Base-by-base conservation (phyloP, 768 basidiomycete species). In the Fomitopsis pulvina region DNA sequence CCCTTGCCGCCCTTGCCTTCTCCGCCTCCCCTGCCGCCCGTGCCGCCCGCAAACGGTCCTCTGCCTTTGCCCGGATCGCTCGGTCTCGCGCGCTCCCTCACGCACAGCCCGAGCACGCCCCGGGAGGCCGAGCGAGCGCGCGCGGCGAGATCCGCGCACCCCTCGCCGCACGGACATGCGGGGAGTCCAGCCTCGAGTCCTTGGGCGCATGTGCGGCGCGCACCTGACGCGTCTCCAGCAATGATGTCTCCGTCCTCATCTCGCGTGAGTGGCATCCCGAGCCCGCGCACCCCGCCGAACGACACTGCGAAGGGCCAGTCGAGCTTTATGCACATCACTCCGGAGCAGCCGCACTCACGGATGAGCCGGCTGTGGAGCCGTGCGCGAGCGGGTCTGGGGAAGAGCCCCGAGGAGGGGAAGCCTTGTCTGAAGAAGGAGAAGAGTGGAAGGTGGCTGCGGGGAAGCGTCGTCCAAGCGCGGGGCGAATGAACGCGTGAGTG, bases 361-460 rank as follows among this genome's bases (percentile, higher is more conserved):
- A 30, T 41, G 47, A 48, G 47, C 47, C 10, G 30, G 39, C 22
- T 48, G 20, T 48, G 47, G 47, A 48, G 20, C 25, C 11, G 26
- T 18, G 40, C 47, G n/a, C 40, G 47, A 2, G 27, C 47, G 27
- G 47, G 40, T 24, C 12, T 47, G 10, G 14, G 28, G n/a, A 32
- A 10, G 20, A 14, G 34, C 4, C 34, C 34, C 14, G 34, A 37
- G 34, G 6, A 37, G 34, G 34, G 7, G 34, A 37, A 37, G 34
- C 5, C 7, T 5, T 12, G 22, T 28, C 39, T 41, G 38, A 28
- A 30, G 47, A 40, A 18, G 39, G 39, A 48, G 39, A 48, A 41
- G 39, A 48, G 47, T 40, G 30, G 14, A 11, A 24, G 47, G 24
- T 48, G 47, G 47, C 18, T 41, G 25, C 16, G 47, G 40, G 47